Conservation (phyloP, 192 early-diverging fungal species). For the Podila minutissima region DNA sequence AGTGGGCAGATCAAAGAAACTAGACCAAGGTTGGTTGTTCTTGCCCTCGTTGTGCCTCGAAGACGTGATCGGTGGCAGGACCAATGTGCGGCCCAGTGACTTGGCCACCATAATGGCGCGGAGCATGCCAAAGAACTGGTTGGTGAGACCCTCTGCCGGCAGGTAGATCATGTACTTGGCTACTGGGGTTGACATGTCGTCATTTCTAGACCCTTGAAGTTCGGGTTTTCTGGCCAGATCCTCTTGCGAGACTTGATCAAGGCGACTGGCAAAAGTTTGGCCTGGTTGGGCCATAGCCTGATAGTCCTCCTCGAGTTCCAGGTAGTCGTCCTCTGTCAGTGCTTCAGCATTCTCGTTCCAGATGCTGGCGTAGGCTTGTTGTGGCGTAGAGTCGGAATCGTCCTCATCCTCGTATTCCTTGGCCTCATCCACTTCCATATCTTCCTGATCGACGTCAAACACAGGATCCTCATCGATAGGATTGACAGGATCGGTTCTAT, state of each 20-base stretch:
- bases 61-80: conserved; percentile 30
- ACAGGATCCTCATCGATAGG: background rate
- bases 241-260: background rate
- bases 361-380: conserved; percentile 14
- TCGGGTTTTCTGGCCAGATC: background rate
- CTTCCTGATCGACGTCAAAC: background rate
- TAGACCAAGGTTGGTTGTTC: conserved; percentile 41
- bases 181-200: background rate
- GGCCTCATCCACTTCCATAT: background rate
- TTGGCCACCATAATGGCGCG: conserved; percentile 39
- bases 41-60: background rate
- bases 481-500: background rate
- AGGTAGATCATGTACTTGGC: conserved; percentile 35
- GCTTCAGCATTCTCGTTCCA: conserved; percentile 18
- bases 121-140: conserved; percentile 40
- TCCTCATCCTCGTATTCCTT: background rate
- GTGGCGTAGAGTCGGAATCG: conserved; percentile 1
- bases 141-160: conserved; percentile 14
- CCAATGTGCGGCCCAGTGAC: conserved; percentile 25
- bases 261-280: background rate
- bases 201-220: background rate
- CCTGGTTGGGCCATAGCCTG: background rate
- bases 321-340: conserved; percentile 25
- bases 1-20: conserved; percentile 32
- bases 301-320: conserved; percentile 35